Base-by-base conservation (phyloP, 257 asterid genomes). In the Eustoma russellianum region DNA sequence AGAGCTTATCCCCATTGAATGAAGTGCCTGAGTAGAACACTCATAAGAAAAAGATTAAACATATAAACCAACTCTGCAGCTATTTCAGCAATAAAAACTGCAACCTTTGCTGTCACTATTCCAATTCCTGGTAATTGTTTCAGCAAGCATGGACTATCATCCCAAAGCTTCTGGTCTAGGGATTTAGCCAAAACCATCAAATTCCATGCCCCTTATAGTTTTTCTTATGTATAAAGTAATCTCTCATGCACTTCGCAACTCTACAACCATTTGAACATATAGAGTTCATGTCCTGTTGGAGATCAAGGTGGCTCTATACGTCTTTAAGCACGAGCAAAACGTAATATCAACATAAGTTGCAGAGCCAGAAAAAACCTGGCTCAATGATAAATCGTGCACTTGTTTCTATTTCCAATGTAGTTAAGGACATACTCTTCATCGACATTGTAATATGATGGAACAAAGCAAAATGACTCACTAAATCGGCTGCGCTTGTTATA, bases 91-190 rank as follows among this genome's bases (percentile, higher is more conserved):
- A 50, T 41, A 33, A 14, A 33, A 14, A 17, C 41, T 19, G 62
- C 73, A 56, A 91, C 98, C 96, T 91, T 91, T 63, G 98, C 98
- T 19, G 98, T 91, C 73, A 91, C 98, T 95, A 84, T 84, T 46
- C 98, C 98, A 48, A 91, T 87, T 67, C 98, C 98, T 33, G 94
- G 92, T 69, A 91, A 70, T 66, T 91, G 98, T 77, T 91, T 91
- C 74, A 91, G 91, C 82, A 87, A 77, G 82, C 77, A 91, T 10
- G 94, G 93, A 73, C 98, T 84, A 59, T 80, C 85, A 62, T 91
- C 90, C 98, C 98, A 91, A 53, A 91, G 76, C 70, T 80, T 91
- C 67, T 91, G 95, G 68, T 82, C 74, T 57, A 91, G 79, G 62
- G 86, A 87, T 71, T 91, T 91, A 49, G 96, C 83, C 51, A 91